These are phyloP conservation scores for Coniochaeta sp. DNA, from an alignment of 2,329 filamentous ascomycete species.

Conservation along the genomic window DNA sequence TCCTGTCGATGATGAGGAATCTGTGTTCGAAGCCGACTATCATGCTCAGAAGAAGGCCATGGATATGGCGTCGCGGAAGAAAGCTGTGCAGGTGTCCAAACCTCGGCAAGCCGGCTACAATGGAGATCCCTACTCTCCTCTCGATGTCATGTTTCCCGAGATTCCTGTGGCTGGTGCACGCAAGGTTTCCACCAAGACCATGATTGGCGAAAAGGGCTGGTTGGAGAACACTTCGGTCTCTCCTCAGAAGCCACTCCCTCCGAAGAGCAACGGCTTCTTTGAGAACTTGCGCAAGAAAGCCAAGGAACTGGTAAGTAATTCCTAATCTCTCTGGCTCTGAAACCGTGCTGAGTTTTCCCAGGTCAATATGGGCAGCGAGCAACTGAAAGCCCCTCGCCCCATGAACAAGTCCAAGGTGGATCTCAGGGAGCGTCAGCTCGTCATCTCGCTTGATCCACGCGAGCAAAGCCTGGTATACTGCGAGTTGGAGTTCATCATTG, in stretches of 20 bases:
- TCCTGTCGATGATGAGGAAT: background rate
- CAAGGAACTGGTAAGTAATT: conserved; percentile 41
- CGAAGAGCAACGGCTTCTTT: conserved; percentile 32
- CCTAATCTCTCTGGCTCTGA: background rate
- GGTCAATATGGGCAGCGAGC: conserved; percentile 22
- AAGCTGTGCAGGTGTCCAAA: background rate
- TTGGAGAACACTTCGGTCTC: conserved; percentile 37
- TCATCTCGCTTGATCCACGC: conserved; percentile 45
- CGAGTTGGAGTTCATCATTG: conserved; percentile 50
- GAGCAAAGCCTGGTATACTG: conserved; percentile 53
- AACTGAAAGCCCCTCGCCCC: conserved; percentile 26
- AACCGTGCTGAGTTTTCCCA: conserved; percentile 7
- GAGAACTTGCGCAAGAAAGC: conserved; percentile 44
- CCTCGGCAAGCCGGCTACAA: background rate
- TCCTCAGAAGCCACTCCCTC: conserved; percentile 9
- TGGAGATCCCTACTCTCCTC: conserved; percentile 30
- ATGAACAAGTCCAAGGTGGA: conserved; percentile 22
- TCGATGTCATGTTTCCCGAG: conserved; percentile 31
- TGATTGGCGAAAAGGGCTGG: conserved; percentile 52
- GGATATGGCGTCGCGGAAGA: background rate
- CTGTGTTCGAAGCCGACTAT: background rate
- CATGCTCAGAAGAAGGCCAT: conserved; percentile 1
- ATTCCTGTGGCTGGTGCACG: conserved; percentile 25
- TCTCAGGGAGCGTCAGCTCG: conserved; percentile 22
- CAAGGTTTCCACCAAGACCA: conserved; percentile 41